Conservation (phyloP, 2,329 filamentous ascomycete genomes). For the Ophiognomonia clavigignenti-juglandacearum region DNA sequence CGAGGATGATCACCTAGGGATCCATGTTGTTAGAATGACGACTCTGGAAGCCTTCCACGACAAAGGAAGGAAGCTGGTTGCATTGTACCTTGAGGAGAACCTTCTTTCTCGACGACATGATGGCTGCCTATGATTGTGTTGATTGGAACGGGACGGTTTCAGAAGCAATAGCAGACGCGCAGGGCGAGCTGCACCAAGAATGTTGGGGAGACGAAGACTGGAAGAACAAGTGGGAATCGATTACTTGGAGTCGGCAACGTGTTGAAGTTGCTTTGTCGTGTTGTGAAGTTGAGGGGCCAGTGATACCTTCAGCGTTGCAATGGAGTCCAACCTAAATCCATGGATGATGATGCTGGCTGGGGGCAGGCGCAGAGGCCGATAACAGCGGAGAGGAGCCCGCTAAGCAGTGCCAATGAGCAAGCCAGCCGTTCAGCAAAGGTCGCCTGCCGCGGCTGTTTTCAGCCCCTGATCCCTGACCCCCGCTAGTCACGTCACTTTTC, state of each 20-base stretch:
- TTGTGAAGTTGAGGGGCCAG: neutral
- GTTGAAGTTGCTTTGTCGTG: neutral
- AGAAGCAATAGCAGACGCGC: neutral
- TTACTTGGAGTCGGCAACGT: too few species aligned
- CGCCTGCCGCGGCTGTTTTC: too few species aligned
- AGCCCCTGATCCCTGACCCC: too few species aligned
- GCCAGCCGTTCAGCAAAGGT: neutral
- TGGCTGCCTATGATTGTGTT: conserved; percentile 22
- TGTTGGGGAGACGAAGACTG: too few species aligned
- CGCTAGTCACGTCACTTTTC: too few species aligned
- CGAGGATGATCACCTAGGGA: conserved; percentile 90
- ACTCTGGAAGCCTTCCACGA: neutral
- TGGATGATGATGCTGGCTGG: neutral
- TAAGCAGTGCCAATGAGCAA: neutral
- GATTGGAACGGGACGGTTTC: neutral
- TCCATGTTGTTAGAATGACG: conserved; percentile 4
- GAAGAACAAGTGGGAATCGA: too few species aligned
- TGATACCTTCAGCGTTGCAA: neutral
- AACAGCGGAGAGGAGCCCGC: neutral
- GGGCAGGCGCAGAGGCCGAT: neutral
- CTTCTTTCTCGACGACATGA: conserved; percentile 82
- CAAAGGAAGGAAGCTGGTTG: neutral
- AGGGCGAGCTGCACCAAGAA: too few species aligned
- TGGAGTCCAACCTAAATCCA: neutral
- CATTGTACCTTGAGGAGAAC: conserved; percentile 74